These are phyloP conservation scores for Thinopyrum obtusiflorum DNA, from an alignment of 202 grass and related monocot species.

Conservation along the genomic window DNA sequence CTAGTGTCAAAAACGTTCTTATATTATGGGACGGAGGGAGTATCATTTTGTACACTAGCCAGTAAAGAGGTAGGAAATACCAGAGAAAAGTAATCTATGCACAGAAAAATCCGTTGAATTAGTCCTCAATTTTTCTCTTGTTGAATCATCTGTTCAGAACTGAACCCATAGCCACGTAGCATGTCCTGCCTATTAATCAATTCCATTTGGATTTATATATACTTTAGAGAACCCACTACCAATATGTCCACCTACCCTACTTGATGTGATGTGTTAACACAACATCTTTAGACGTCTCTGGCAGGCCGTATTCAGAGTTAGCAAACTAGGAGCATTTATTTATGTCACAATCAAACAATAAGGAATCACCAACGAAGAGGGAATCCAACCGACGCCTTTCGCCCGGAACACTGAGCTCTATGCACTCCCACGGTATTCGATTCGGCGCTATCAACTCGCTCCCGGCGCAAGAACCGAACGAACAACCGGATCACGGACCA, in stretches of 20 bases:
- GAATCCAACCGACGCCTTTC: constrained; percentile 27
- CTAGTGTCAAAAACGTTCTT: too few relatives aligned
- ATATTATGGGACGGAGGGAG: too few relatives aligned
- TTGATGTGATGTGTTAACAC: constrained; percentile 9
- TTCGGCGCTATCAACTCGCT: constrained; percentile 1
- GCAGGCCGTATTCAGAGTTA: not conserved
- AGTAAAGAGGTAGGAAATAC: not conserved
- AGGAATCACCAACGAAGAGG: constrained; percentile 32
- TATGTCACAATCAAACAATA: constrained; percentile 39
- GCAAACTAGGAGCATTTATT: constrained; percentile 10
- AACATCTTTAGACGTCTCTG: constrained; percentile 5
- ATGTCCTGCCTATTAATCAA: constrained; percentile 23
- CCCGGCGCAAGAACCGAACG: not conserved
- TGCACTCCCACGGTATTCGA: constrained; percentile 8
- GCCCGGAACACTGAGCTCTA: not conserved
- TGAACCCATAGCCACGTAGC: not conserved
- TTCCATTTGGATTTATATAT: not conserved
- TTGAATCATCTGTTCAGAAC: not conserved
- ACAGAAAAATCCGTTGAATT: not conserved
- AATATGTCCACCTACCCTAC: not conserved
- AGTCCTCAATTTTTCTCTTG: not conserved
- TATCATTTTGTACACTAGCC: not conserved
- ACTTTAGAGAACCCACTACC: not conserved
- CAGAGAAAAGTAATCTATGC: not conserved
- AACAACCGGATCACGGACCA: constrained; percentile 12